These are phyloP conservation scores for Ustilago lituana DNA, from an alignment of 1,284 basidiomycete genomes.

Conservation along the genomic window DNA sequence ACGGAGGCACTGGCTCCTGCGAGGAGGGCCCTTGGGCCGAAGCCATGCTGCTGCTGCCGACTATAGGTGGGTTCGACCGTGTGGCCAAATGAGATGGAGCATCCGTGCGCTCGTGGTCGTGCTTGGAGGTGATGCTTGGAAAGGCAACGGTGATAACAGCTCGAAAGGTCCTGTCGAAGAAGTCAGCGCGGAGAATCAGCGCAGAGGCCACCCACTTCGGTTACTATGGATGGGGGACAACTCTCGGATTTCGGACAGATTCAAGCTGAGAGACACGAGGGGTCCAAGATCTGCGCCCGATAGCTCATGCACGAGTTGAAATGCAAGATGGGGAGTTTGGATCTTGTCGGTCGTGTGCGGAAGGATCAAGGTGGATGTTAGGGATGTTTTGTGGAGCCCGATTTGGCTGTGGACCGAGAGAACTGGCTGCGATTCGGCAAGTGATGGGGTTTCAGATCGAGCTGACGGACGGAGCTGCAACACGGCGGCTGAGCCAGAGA, in stretches of 20 bases:
- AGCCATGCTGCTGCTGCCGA: slow-evolving; percentile 12
- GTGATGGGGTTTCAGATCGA: slow-evolving; percentile 31
- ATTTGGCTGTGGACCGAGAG: not conserved
- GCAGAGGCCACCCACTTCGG: slow-evolving; percentile 10
- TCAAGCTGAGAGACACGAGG: slow-evolving; percentile 7
- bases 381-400: not conserved
- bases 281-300: slow-evolving; percentile 13
- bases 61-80: not conserved
- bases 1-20: slow-evolving; percentile 42
- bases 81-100: no score
- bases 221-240: not conserved
- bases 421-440: slow-evolving; percentile 7
- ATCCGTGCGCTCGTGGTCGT: no score
- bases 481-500: slow-evolving; percentile 2
- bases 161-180: no score
- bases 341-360: no score
- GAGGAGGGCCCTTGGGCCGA: not conserved
- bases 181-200: not conserved
- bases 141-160: no score
- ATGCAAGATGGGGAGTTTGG: no score
- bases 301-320: no score
- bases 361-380: no score
- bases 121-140: no score
- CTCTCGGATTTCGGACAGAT: slow-evolving; percentile 24
- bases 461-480: slow-evolving; percentile 16